Conservation (phyloP, 495 filamentous ascomycete genomes). For the Penicilliopsis zonata region DNA sequence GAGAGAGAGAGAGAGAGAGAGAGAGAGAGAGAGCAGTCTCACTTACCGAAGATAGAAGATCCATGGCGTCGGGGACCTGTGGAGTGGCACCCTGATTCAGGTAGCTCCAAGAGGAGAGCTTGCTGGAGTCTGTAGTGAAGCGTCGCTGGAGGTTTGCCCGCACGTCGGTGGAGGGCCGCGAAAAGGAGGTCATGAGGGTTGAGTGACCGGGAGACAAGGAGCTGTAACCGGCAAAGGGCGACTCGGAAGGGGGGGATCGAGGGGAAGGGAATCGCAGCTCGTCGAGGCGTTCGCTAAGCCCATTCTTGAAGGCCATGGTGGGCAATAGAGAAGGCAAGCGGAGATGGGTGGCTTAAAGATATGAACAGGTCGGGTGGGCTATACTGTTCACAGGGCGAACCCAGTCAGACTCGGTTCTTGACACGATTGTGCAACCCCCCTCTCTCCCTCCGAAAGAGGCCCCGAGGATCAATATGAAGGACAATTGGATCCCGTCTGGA, state of each 20-base stretch:
- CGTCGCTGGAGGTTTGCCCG: slow-evolving; percentile 72
- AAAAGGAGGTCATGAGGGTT: slow-evolving; percentile 41
- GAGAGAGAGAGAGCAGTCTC: slow-evolving; percentile 6
- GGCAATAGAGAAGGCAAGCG: no score
- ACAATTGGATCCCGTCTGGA: slow-evolving; percentile 5
- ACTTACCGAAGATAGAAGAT: slow-evolving; percentile 44
- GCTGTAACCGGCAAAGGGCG: slow-evolving; percentile 56
- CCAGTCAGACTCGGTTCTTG: slow-evolving; percentile 12
- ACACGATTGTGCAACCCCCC: neutral
- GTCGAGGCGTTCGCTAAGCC: slow-evolving; percentile 54
- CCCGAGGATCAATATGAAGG: neutral
- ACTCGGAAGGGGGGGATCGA: slow-evolving; percentile 58
- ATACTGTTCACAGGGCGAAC: slow-evolving; percentile 13
- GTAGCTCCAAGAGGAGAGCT: slow-evolving; percentile 68
- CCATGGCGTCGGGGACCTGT: slow-evolving; percentile 39
- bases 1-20: no score
- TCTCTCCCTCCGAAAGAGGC: neutral
- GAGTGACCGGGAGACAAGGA: slow-evolving; percentile 56
- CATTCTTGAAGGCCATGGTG: slow-evolving; percentile 55
- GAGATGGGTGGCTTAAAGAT: no score
- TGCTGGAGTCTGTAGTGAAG: slow-evolving; percentile 86
- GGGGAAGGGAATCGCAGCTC: slow-evolving; percentile 70
- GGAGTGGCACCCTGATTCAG: slow-evolving; percentile 49
- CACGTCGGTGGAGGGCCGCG: slow-evolving; percentile 44
- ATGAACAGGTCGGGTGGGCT: slow-evolving; percentile 20